Evolutionary conservation across 2,329 filamentous ascomycete genomes (phyloP), one percentile per base, ranked within the genome.

Genomic region (Neonectria coccinea): DNA sequence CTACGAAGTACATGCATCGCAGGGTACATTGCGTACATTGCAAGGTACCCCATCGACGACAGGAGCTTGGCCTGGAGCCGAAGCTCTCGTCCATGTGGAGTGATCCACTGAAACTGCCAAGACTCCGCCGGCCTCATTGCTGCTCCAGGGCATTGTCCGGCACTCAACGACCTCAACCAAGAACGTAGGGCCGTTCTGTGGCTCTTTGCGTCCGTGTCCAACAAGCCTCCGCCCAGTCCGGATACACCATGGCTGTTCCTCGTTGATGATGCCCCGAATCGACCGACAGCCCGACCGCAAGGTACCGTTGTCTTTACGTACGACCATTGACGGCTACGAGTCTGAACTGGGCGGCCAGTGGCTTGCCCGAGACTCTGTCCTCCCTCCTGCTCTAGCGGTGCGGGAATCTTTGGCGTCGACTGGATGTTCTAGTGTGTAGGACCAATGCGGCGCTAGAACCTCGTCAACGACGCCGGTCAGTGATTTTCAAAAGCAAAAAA

Each of bases 401-500:
- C 42, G 39, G 47, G 42, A 62, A 48, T 52, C 39, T n/a, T 47
- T 54, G 55, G 42, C 55, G 42, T 57, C 50, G 50, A 63, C 55
- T 58, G 33, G 55, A 50, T 18, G 50, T 63, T 63, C 60, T 63
- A 63, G 60, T 55, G 60, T 42, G 14, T 16, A 42, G 25, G 31
- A 25, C 56, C 53, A 67, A 61, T 61, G 59, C 59, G 50, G 60
- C 64, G 59, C 65, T 65, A 71, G 65, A 59, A 71, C 42, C 41
- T 56, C 59, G 14, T 39, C 56, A 64, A 50, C 56, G 62, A 39
- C 58, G 64, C 36, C 22, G 59, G 57, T 54, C 31, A 53, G 22
- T 27, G 47, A 41, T 62, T 42, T 42, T 62, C 51, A 65, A 67
- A 60, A 56, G 52, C 42, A 64, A 29, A 48, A 67, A 66, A 66